phyloP scores from a whole-genome alignment of 2,329 filamentous ascomycete species.

The Alternaria viburni region DNA sequence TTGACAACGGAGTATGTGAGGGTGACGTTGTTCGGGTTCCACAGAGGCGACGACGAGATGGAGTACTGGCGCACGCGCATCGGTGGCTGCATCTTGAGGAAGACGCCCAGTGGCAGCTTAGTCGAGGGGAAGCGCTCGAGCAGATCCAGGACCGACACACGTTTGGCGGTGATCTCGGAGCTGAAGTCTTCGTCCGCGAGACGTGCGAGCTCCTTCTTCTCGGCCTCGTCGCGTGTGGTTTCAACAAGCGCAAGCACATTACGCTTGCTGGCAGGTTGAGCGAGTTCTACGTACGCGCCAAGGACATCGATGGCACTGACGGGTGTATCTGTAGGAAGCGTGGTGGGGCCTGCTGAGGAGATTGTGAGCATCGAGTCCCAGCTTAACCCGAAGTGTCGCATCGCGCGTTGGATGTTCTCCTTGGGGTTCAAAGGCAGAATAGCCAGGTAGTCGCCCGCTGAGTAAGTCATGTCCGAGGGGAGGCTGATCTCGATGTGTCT shows the following conservation, averaged over 20 bases:
- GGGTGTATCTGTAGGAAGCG: conserved; percentile 66
- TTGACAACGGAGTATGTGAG: conserved; percentile 74
- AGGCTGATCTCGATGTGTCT: conserved; percentile 54
- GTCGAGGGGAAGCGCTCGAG: conserved; percentile 67
- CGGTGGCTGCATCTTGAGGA: conserved; percentile 74
- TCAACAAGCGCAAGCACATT: conserved; percentile 59
- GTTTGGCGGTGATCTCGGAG: conserved; percentile 56
- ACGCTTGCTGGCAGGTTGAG: conserved; percentile 73
- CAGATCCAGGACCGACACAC: conserved; percentile 70
- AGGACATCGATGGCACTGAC: conserved; percentile 70
- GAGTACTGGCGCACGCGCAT: conserved; percentile 83
- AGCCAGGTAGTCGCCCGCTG: conserved; percentile 77
- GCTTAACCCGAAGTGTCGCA: conserved; percentile 69
- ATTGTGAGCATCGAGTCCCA: conserved; percentile 74
- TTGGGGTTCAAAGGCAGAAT: conserved; percentile 74
- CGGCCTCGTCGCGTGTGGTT: conserved; percentile 56
- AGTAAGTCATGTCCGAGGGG: conserved; percentile 63
- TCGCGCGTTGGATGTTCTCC: conserved; percentile 66
- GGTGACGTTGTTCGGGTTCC: conserved; percentile 62
- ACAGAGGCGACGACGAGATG: conserved; percentile 76
- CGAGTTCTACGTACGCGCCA: conserved; percentile 74
- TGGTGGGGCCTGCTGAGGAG: conserved; percentile 65
- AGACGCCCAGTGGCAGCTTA: conserved; percentile 68
- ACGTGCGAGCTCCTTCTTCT: conserved; percentile 57
- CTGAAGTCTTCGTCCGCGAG: conserved; percentile 53